Conservation (phyloP, 1,284 basidiomycete species). For the Melampsora abietis-canadensis region DNA sequence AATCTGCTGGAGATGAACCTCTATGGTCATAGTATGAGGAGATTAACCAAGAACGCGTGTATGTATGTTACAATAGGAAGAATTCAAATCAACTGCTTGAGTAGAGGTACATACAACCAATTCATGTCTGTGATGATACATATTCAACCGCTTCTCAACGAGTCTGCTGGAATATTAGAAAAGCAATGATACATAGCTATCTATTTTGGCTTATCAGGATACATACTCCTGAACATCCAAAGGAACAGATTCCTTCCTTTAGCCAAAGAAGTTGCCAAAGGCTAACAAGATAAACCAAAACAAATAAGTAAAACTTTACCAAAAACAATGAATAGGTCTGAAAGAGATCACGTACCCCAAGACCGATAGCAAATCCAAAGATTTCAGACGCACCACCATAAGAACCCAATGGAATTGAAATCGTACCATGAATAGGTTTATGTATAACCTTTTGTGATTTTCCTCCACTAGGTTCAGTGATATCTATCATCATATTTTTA, state of each 20-base stretch:
- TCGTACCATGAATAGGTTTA: conserved; percentile 34
- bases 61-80: too few species aligned
- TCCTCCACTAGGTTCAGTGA: not conserved
- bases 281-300: conserved; percentile 3
- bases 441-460: conserved; percentile 8
- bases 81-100: too few species aligned
- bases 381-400: conserved; percentile 30
- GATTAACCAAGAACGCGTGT: too few species aligned
- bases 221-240: conserved; percentile 37
- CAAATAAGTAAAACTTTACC: not conserved
- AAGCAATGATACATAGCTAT: not conserved
- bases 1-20: too few species aligned
- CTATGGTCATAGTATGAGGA: too few species aligned
- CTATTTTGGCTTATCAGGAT: conserved; percentile 16
- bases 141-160: too few species aligned
- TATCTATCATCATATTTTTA: conserved; percentile 28
- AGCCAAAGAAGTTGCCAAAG: conserved; percentile 14
- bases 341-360: conserved; percentile 21
- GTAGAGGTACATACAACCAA: too few species aligned
- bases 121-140: too few species aligned
- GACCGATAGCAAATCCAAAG: conserved; percentile 25
- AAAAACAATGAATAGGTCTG: not conserved
- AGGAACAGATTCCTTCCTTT: conserved; percentile 27
- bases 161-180: not conserved
- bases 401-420: conserved; percentile 27